These are phyloP conservation scores for Ascochyta rabiei DNA, from an alignment of 2,329 filamentous ascomycete species.

Conservation along the genomic window DNA sequence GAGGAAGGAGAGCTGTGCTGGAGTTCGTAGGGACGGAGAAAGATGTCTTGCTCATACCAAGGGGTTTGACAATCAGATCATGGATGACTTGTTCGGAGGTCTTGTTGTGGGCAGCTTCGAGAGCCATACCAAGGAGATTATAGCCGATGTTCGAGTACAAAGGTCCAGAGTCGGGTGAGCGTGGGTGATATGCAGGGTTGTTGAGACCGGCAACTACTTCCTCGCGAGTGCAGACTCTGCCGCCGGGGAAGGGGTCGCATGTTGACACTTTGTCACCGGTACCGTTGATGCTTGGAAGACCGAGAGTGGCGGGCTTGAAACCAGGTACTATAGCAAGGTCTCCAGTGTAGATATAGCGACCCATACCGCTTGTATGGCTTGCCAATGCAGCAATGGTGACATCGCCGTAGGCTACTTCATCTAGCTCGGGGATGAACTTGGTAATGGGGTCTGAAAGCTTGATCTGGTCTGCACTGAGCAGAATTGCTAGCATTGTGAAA, in stretches of 20 bases:
- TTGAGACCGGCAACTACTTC: conserved; percentile 34
- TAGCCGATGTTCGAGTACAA: conserved; percentile 34
- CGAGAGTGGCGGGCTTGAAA: conserved; percentile 18
- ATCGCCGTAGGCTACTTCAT: conserved; percentile 20
- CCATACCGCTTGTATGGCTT: conserved; percentile 34
- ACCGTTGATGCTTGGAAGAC: conserved; percentile 24
- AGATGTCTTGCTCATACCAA: conserved; percentile 22
- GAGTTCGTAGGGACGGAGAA: conserved; percentile 22
- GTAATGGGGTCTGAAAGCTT: conserved; percentile 31
- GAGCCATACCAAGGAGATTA: conserved; percentile 33
- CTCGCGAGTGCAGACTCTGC: conserved; percentile 21
- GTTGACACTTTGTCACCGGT: conserved; percentile 20
- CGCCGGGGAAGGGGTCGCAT: conserved; percentile 33
- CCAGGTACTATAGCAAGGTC: conserved; percentile 28
- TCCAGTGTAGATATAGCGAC: conserved; percentile 29
- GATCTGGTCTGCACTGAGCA: conserved; percentile 27
- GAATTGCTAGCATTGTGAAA: conserved; percentile 33
- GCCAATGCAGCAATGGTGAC: conserved; percentile 29
- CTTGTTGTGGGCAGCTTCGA: conserved; percentile 26
- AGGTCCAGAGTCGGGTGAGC: conserved; percentile 23
- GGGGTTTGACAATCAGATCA: conserved; percentile 28
- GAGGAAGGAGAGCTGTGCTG: conserved; percentile 24
- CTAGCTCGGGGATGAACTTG: conserved; percentile 30
- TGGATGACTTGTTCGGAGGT: conserved; percentile 28
- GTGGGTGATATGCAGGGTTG: conserved; percentile 22